A percentile compares a stretch with the other conserved stretches of the same genome.
Evolutionary conservation across 1,284 basidiomycete genomes (phyloP).

Genomic region (Malassezia yamatoensis): DNA sequence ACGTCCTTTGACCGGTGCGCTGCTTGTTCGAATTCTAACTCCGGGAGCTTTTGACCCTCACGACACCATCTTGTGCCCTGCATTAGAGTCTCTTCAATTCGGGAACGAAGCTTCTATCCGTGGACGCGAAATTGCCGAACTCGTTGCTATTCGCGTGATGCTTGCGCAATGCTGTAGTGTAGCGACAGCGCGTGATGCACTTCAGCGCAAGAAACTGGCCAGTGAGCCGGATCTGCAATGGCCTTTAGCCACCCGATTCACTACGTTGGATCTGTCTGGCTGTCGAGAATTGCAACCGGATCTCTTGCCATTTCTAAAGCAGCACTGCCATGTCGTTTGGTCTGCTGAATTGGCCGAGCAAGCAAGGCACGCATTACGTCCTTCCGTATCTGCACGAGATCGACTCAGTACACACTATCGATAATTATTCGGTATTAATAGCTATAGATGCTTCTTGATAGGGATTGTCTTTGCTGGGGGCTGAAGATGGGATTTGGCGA

Average conservation of each 20-base stretch:
- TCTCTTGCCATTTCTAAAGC: constrained; percentile 1
- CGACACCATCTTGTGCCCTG: constrained; percentile 4
- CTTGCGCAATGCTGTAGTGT: background rate
- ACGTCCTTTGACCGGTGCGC: constrained; percentile 1
- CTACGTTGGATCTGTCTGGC: constrained; percentile 3
- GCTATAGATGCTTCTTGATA: no score
- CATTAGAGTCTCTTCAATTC: background rate
- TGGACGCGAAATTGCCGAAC: constrained; percentile 12
- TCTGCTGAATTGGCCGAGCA: background rate
- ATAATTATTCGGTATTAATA: no score
- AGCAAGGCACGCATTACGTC: background rate
- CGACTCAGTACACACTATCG: no score
- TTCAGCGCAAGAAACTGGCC: background rate
- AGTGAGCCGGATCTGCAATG: background rate
- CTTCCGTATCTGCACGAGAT: no score
- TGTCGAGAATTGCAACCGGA: constrained; percentile 4
- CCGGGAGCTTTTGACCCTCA: background rate
- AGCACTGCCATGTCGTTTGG: constrained; percentile 1
- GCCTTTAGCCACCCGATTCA: background rate
- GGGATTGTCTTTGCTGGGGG: no score
- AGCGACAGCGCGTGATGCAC: background rate
- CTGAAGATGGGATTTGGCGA: no score
- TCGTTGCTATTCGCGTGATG: constrained; percentile 6
- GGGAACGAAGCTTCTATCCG: constrained; percentile 4
- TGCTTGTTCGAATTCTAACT: constrained; percentile 7